Percentiles rank a stretch among this genome's conserved stretches.
phyloP scores from a whole-genome alignment of 805 yeast species.

The Tetrapisispora iriomotensis region DNA sequence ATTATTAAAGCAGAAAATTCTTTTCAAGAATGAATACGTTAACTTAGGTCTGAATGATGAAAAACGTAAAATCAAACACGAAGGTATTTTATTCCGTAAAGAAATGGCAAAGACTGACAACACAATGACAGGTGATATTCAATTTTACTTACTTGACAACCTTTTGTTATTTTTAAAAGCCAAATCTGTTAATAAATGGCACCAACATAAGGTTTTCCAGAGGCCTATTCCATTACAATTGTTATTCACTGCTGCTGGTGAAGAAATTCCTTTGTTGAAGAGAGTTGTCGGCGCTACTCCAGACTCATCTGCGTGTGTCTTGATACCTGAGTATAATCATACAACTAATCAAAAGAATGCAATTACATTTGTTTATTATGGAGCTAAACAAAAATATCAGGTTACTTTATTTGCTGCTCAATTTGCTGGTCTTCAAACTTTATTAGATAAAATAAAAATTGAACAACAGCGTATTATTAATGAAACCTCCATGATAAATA shows the following conservation, averaged over 20 bases:
- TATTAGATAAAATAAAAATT: constrained; percentile 66
- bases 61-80: constrained; percentile 53
- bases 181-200: constrained; percentile 80
- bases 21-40: constrained; percentile 74
- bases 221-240: constrained; percentile 78
- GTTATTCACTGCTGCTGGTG: constrained; percentile 63
- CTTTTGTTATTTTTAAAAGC: constrained; percentile 76
- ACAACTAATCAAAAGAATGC: constrained; percentile 25
- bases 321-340: constrained; percentile 17
- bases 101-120: constrained; percentile 24
- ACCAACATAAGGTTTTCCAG: constrained; percentile 83
- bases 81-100: constrained; percentile 29
- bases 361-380: constrained; percentile 27
- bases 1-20: constrained; percentile 74
- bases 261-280: constrained; percentile 62
- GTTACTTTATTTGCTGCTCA: constrained; percentile 36
- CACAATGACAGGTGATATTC: constrained; percentile 51
- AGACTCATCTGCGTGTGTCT: constrained; percentile 25
- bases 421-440: constrained; percentile 57
- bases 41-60: constrained; percentile 80
- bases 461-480: constrained; percentile 70
- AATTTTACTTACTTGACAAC: constrained; percentile 80
- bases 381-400: constrained; percentile 33
- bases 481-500: constrained; percentile 69
- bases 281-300: constrained; percentile 28